Conservation (phyloP, 176 grass and related monocot genomes). For the Avena eriantha region DNA sequence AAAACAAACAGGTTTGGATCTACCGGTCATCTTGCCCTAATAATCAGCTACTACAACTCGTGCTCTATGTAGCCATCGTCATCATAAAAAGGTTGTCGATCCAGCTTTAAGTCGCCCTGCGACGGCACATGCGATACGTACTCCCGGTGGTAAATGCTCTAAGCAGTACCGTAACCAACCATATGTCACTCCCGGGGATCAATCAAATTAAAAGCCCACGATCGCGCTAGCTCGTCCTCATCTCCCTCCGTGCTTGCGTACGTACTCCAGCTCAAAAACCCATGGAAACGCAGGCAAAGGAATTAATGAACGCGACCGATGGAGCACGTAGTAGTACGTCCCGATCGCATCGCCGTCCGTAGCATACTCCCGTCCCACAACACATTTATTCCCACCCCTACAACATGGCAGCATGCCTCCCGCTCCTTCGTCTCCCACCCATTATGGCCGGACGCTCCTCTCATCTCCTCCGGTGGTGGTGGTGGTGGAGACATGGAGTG, state of each 20-base stretch:
- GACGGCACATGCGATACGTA: not conserved
- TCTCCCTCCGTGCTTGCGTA: too few relatives aligned
- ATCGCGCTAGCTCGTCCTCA: constrained; percentile 25
- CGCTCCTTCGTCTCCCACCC: constrained; percentile 12
- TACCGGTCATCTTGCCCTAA: too few relatives aligned
- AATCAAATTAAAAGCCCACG: constrained; percentile 39
- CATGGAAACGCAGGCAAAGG: constrained; percentile 4
- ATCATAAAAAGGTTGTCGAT: too few relatives aligned
- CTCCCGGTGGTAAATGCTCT: not conserved
- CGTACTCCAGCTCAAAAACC: constrained; percentile 22
- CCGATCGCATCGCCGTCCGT: too few relatives aligned
- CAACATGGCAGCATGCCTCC: constrained; percentile 48
- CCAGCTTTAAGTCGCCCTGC: not conserved
- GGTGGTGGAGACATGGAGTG: not conserved
- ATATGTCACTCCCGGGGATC: constrained; percentile 1
- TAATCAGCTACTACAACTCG: too few relatives aligned
- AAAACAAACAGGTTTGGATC: too few relatives aligned
- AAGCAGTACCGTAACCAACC: not conserved
- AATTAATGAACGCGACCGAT: constrained; percentile 3
- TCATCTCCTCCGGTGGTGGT: not conserved
- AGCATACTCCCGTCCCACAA: too few relatives aligned
- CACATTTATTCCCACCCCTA: constrained; percentile 56
- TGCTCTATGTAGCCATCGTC: too few relatives aligned
- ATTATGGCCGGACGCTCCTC: constrained; percentile 26
- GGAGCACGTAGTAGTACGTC: not conserved